phyloP scores from a whole-genome alignment of 2,329 filamentous ascomycete species.

The Claviceps sp. region DNA sequence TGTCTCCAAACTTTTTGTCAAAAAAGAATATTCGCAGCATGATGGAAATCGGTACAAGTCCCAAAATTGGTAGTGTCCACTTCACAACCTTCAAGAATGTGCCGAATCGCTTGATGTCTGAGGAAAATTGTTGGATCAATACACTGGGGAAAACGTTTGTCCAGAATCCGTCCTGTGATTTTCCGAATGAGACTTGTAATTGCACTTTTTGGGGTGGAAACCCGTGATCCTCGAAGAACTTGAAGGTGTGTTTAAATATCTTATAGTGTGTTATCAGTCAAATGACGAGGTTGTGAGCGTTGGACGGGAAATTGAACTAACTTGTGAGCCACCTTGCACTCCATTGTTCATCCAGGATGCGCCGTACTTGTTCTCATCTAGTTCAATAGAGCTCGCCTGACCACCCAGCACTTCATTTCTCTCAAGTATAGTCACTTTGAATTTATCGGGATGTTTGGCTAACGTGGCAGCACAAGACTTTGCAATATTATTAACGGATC shows the following conservation, averaged over 20 bases:
- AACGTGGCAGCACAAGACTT: conserved; percentile 54
- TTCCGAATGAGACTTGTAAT: conserved; percentile 50
- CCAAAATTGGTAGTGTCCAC: conserved; percentile 46
- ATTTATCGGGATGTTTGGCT: conserved; percentile 50
- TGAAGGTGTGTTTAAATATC: conserved; percentile 56
- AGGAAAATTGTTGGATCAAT: conserved; percentile 39
- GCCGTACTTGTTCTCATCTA: conserved; percentile 42
- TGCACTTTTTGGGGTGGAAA: conserved; percentile 43
- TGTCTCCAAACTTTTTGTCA: conserved; percentile 55
- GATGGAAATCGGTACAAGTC: conserved; percentile 47
- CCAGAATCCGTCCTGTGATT: conserved; percentile 46
- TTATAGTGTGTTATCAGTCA: conserved; percentile 14
- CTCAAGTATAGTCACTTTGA: conserved; percentile 51
- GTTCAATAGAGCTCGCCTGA: conserved; percentile 45
- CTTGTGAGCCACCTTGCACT: conserved; percentile 43
- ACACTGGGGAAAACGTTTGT: conserved; percentile 50
- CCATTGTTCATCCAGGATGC: conserved; percentile 50
- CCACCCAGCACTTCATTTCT: conserved; percentile 44
- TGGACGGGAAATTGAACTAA: conserved; percentile 6
- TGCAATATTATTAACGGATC: neutral
- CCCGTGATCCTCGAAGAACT: conserved; percentile 46
- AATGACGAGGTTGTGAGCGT: neutral
- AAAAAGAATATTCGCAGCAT: conserved; percentile 57
- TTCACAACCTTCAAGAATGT: conserved; percentile 43
- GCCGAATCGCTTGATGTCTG: conserved; percentile 43